Evolutionary conservation across 495 filamentous ascomycete species (phyloP).

Genomic region (Staphylotrichum longicolle): DNA sequence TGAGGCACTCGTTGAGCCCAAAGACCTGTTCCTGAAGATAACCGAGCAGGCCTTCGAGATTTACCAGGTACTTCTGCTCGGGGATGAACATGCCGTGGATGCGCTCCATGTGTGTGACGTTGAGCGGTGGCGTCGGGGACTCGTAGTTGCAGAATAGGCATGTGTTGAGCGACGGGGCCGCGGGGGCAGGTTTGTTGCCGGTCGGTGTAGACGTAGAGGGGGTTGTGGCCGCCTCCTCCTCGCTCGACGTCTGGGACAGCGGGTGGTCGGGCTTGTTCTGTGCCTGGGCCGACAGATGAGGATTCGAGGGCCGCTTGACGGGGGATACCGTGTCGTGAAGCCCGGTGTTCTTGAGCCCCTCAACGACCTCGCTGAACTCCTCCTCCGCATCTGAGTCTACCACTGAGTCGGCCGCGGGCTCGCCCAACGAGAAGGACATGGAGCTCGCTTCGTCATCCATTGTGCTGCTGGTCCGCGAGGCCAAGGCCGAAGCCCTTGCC

Average conservation of each 20-base stretch:
- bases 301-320: slow-evolving; percentile 55
- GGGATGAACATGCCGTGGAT: slow-evolving; percentile 96
- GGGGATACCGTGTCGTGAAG: slow-evolving; percentile 58
- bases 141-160: slow-evolving; percentile 91
- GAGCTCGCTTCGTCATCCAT: slow-evolving; percentile 74
- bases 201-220: slow-evolving; percentile 31
- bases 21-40: slow-evolving; percentile 70
- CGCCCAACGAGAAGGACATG: slow-evolving; percentile 84
- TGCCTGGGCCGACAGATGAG: slow-evolving; percentile 51
- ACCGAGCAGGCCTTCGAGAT: slow-evolving; percentile 77
- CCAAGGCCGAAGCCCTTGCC: slow-evolving; percentile 52
- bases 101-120: slow-evolving; percentile 83
- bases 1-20: slow-evolving; percentile 71
- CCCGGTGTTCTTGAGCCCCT: slow-evolving; percentile 71
- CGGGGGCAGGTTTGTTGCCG: slow-evolving; percentile 19
- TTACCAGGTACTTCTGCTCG: slow-evolving; percentile 73
- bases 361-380: slow-evolving; percentile 74
- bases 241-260: slow-evolving; percentile 35
- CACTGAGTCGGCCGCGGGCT: slow-evolving; percentile 54
- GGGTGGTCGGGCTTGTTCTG: slow-evolving; percentile 43
- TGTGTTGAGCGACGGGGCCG: slow-evolving; percentile 51
- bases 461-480: slow-evolving; percentile 31
- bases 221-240: slow-evolving; percentile 35
- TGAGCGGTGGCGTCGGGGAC: slow-evolving; percentile 68
- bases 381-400: slow-evolving; percentile 65